Evolutionary conservation across 306 rosid genomes (phyloP).

Genomic region (Acacia melanoxylon): DNA sequence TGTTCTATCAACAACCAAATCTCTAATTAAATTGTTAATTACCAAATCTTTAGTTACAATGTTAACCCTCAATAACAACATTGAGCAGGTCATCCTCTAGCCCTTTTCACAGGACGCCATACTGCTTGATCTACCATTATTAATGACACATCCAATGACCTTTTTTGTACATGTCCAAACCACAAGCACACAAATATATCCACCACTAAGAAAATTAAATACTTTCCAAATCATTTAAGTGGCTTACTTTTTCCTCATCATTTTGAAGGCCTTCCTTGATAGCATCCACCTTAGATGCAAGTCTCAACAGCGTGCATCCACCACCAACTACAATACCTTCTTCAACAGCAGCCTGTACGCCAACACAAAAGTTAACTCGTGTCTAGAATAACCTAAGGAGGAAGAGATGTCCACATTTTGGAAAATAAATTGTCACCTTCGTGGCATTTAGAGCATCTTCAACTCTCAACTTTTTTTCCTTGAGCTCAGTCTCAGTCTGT

Average conservation of each 20-base stretch:
- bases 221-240: background rate
- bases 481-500: conserved; percentile 99
- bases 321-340: conserved; percentile 99
- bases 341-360: conserved; percentile 92
- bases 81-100: no score
- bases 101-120: no score
- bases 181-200: background rate
- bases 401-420: background rate
- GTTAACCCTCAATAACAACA: no score
- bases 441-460: conserved; percentile 99
- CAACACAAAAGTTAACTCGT: conserved; percentile 12
- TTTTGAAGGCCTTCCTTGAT: conserved; percentile 77
- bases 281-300: conserved; percentile 92
- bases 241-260: conserved; percentile 87
- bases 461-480: conserved; percentile 95
- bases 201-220: background rate
- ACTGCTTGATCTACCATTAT: no score
- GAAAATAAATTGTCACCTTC: conserved; percentile 53
- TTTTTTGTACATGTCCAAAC: background rate
- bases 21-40: no score
- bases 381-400: background rate
- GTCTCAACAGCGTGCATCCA: conserved; percentile 93
- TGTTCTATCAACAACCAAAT: no score
- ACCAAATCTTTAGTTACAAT: no score
- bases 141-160: no score